Conservation (phyloP, 495 filamentous ascomycete genomes). For the Penicillium coffeae region DNA sequence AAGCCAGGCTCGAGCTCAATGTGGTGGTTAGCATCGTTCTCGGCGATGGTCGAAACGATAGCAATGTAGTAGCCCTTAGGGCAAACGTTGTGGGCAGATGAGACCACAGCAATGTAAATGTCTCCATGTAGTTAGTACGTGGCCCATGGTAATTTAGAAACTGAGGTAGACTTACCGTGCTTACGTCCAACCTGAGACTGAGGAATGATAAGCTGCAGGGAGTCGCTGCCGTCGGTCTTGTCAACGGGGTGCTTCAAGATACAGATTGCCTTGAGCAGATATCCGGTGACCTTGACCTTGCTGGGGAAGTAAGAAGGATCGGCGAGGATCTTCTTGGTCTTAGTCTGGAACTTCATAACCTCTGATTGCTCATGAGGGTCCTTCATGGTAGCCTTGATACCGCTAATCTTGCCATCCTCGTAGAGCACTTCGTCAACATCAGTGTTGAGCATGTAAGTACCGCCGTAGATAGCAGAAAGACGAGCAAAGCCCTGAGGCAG, state of each 20-base stretch:
- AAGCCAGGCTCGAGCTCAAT: conserved; percentile 91
- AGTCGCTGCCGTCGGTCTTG: conserved; percentile 84
- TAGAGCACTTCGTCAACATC: conserved; percentile 84
- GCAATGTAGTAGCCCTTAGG: conserved; percentile 99
- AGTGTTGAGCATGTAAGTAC: conserved; percentile 99
- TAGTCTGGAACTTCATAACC: conserved; percentile 90
- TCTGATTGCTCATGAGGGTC: conserved; percentile 70
- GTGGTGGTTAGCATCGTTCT: conserved; percentile 88
- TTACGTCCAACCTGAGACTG: conserved; percentile 94
- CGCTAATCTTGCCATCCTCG: conserved; percentile 72
- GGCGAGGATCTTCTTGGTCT: conserved; percentile 91
- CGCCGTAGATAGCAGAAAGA: conserved; percentile 94
- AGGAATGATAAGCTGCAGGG: conserved; percentile 93
- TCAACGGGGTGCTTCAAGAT: conserved; percentile 93
- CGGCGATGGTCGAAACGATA: conserved; percentile 95
- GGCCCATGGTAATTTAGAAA: background rate
- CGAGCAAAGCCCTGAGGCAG: conserved; percentile 97
- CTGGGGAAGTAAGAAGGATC: conserved; percentile 95
- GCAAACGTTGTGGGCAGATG: conserved; percentile 95
- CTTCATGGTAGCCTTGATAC: conserved; percentile 96
- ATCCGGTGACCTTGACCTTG: conserved; percentile 81
- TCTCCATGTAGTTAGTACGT: conserved; percentile 51
- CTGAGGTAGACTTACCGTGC: conserved; percentile 61
- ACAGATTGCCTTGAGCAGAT: conserved; percentile 94
- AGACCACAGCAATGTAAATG: conserved; percentile 97